These are phyloP conservation scores for Coffea canephora DNA, from an alignment of 257 asterid genomes.

Conservation along the genomic window DNA sequence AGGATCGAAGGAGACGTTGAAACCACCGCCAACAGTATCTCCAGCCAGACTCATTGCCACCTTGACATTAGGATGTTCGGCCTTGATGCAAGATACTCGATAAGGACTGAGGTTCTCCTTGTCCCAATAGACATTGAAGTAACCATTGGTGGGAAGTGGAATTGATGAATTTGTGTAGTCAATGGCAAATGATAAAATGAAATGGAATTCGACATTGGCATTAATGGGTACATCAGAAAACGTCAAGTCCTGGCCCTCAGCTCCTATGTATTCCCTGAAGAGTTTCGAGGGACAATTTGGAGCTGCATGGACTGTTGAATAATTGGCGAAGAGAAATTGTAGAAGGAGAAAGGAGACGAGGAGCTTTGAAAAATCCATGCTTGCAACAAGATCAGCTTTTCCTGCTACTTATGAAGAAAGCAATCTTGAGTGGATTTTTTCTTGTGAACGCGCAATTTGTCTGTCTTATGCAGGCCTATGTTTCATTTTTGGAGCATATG, in stretches of 20 bases:
- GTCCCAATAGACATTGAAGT: slow-evolving; percentile 62
- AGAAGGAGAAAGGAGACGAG: slow-evolving; percentile 27
- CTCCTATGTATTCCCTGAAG: slow-evolving; percentile 74
- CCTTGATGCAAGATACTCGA: slow-evolving; percentile 51
- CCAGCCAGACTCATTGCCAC: slow-evolving; percentile 74
- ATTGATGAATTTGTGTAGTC: slow-evolving; percentile 46
- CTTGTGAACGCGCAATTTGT: background rate
- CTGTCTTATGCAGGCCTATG: slow-evolving; percentile 4
- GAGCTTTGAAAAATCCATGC: slow-evolving; percentile 38
- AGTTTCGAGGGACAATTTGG: slow-evolving; percentile 29
- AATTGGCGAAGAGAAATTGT: slow-evolving; percentile 20
- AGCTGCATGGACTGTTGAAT: slow-evolving; percentile 18
- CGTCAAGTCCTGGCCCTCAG: slow-evolving; percentile 39
- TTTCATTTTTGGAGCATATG: background rate
- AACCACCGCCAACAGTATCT: slow-evolving; percentile 30
- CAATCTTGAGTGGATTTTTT: background rate
- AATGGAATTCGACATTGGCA: slow-evolving; percentile 41
- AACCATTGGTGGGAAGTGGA: slow-evolving; percentile 57
- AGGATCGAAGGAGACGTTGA: slow-evolving; percentile 44
- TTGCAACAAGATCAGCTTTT: slow-evolving; percentile 8
- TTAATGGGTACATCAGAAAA: slow-evolving; percentile 56
- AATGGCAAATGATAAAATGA: slow-evolving; percentile 68
- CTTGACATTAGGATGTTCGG: slow-evolving; percentile 51
- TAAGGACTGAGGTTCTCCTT: slow-evolving; percentile 47
- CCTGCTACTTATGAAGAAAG: background rate